Percentiles rank a stretch among this genome's conserved stretches.
These are phyloP conservation scores for Nematocida sp. DNA, from an alignment of 371 early-diverging fungal genomes.

Conservation along the genomic window DNA sequence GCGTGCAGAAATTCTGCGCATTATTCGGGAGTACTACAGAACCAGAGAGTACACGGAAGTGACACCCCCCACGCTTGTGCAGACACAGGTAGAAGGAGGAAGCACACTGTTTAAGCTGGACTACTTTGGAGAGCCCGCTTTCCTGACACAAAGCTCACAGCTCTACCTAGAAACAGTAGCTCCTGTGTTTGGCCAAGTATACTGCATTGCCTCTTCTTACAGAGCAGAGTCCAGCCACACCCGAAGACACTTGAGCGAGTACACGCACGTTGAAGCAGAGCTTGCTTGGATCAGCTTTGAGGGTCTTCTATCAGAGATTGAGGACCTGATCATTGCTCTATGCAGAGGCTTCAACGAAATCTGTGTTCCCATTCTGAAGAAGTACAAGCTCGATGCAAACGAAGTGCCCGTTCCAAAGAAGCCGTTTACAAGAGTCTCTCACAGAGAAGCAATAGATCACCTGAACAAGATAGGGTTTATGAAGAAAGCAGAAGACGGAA, in stretches of 20 bases:
- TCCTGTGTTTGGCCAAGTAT: slow-evolving; percentile 87
- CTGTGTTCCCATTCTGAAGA: slow-evolving; percentile 71
- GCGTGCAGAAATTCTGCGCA: slow-evolving; percentile 75
- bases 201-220: slow-evolving; percentile 91
- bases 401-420: slow-evolving; percentile 66
- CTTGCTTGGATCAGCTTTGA: slow-evolving; percentile 84
- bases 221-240: slow-evolving; percentile 98
- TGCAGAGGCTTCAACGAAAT: slow-evolving; percentile 74
- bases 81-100: slow-evolving; percentile 99
- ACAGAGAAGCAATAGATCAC: slow-evolving; percentile 88
- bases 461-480: slow-evolving; percentile 72
- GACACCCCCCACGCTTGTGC: slow-evolving; percentile 97
- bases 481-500: slow-evolving; percentile 76
- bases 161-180: slow-evolving; percentile 94
- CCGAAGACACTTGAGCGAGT: slow-evolving; percentile 93
- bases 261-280: slow-evolving; percentile 96
- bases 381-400: slow-evolving; percentile 67
- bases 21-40: slow-evolving; percentile 87
- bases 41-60: slow-evolving; percentile 76
- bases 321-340: slow-evolving; percentile 76
- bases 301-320: slow-evolving; percentile 78
- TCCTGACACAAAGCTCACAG: slow-evolving; percentile 96
- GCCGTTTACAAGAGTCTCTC: slow-evolving; percentile 90
- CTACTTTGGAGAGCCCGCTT: slow-evolving; percentile 92
- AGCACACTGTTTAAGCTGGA: slow-evolving; percentile 86